Evolutionary conservation across 2,329 filamentous ascomycete genomes (phyloP), one percentile per base, ranked within the genome.

Genomic region (Neofusicoccum laricinum): DNA sequence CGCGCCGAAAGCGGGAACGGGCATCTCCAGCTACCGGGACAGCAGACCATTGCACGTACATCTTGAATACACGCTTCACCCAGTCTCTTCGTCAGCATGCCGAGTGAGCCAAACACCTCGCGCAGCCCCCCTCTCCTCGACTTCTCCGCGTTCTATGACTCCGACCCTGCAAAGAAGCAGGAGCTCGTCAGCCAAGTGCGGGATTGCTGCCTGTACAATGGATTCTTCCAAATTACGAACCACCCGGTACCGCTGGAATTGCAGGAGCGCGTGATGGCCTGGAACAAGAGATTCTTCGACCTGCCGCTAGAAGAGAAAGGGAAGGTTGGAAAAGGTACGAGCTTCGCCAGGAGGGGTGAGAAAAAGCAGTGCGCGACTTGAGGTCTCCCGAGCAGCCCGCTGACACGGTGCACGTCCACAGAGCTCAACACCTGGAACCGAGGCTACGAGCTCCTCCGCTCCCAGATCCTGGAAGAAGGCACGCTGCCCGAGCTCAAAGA

Each of bases 191-290:
- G 70, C 1, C 65, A 72, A 43, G 70, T 76, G 14, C 67, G 70
- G 17, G 67, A 71, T 19, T 73, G 71, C 64, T 76, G 74, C 64
- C 63, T 72, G 15, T 69, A 73, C 65, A 74, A 75, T 69, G 80
- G 80, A 19, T 82, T 82, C 69, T 82, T 81, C 69, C 79, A 81
- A 63, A 79, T 81, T 66, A 76, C 73, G 2, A 76, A 76, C 32
- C 79, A 81, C 61, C 69, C 73, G 1, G 73, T 81, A 5, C 75
- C 79, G 1, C 48, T 73, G 7, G 70, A 75, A 1, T 66, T 81
- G 2, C 78, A 80, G 61, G 68, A 74, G 2, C 69, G 69, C 6
- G 74, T 80, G 11, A 75, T 82, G 71, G 40, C 69, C 7, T 76
- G 74, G 66, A 75, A 75, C 17, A 77, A 77, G 61, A 71, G 73